A percentile compares a stretch with the other conserved stretches of the same genome.
Evolutionary conservation across 2,329 filamentous ascomycete species (phyloP).

Genomic region (Botrytis aclada): DNA sequence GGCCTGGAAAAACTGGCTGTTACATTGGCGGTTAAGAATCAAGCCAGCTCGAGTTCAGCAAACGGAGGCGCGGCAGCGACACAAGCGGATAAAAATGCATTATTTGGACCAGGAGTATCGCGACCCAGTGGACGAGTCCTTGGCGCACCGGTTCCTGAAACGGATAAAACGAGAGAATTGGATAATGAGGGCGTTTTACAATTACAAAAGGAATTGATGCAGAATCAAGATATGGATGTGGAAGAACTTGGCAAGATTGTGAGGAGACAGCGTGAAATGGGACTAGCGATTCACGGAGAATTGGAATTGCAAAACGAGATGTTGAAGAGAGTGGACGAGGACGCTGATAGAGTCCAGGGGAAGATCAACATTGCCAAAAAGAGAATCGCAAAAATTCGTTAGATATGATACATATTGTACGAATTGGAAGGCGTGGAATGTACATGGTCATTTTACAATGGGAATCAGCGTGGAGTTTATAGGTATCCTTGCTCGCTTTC

Average conservation of each 20-base stretch:
- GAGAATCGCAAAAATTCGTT: conserved; percentile 60
- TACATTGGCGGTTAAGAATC: conserved; percentile 49
- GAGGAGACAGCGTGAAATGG: conserved; percentile 72
- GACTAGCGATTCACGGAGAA: conserved; percentile 71
- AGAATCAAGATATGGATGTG: conserved; percentile 71
- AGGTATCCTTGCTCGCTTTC: conserved; percentile 1
- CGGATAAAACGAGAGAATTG: conserved; percentile 70
- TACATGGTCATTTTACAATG: neutral
- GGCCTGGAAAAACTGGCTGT: conserved; percentile 71
- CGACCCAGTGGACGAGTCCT: conserved; percentile 60
- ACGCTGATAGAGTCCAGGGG: conserved; percentile 61
- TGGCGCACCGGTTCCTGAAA: conserved; percentile 70
- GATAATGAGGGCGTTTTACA: conserved; percentile 73
- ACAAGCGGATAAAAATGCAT: conserved; percentile 43
- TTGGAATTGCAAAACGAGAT: conserved; percentile 68
- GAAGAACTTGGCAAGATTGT: conserved; percentile 67
- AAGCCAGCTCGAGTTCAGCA: conserved; percentile 26
- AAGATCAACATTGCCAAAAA: conserved; percentile 76
- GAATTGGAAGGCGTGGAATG: neutral
- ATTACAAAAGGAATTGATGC: conserved; percentile 71
- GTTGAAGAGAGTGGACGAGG: conserved; percentile 63
- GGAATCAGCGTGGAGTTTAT: neutral
- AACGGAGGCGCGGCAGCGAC: conserved; percentile 28
- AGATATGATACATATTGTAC: neutral
- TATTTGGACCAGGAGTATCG: conserved; percentile 44